Base-by-base conservation (phyloP, 768 basidiomycete genomes). In the Lentinula aciculospora region DNA sequence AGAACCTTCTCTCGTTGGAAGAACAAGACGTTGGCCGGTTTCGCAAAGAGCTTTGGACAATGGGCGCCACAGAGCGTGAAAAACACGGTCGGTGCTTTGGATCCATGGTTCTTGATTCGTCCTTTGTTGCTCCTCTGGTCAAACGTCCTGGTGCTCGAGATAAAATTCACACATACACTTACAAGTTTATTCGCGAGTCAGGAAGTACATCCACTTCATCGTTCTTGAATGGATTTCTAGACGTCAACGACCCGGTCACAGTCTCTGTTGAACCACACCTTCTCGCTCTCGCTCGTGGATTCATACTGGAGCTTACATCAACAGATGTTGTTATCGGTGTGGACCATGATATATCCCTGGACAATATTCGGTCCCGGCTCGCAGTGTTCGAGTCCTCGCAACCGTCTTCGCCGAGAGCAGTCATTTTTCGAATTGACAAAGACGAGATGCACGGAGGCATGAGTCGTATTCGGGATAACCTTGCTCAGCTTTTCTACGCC, bases 11-110 rank as follows among this genome's bases (percentile, higher is more conserved):
- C 57, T 78, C 92, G 2, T 59, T 80, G 23, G 97, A 99, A 68
- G 97, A 98, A 67, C 85, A 88, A 58, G 95, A 97, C 62, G 74
- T 90, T 13, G 72, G 87, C 9, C 80, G 90, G 19, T 94, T 92
- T 74, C 84, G 85, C 67, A 91, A 89, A 62, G 95, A 99, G 64
- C 75, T 98, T 8, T 99, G 97, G 97, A 94, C 91, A 0, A 83
- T 96, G 80, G 81, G 81, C 5, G 92, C 93, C 0, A 73, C 69
- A 17, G 86, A 94, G 64, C 80, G 97, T 56, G 91, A 94, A 69
- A 79, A 73, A 56, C 82, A 81, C 40, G 97, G 97, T 2, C 77
- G 94, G 61, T 97, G 94, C 66, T 91, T 98, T 63, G 76, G 81
- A 37, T 74, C 81, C 46, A 95, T 98, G 96, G 67, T 83, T 32